These are phyloP conservation scores for Lichtheimia hyalospora DNA, from an alignment of 371 early-diverging fungal genomes.

Conservation along the genomic window DNA sequence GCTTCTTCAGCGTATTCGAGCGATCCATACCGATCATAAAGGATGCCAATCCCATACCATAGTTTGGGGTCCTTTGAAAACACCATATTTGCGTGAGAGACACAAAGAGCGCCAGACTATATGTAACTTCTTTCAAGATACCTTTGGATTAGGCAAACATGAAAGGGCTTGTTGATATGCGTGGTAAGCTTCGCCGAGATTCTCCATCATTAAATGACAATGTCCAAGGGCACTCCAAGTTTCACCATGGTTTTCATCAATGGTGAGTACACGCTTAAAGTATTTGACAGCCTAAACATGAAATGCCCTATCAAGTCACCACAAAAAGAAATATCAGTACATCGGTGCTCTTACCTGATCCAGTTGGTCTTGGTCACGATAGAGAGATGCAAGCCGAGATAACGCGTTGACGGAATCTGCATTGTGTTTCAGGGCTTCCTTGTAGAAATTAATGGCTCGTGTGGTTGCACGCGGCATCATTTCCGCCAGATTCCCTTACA, in stretches of 20 bases:
- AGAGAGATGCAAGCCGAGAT: constrained; percentile 69
- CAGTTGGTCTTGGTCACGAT: constrained; percentile 63
- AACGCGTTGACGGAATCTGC: constrained; percentile 81
- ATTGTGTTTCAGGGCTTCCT: constrained; percentile 84
- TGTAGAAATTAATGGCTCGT: constrained; percentile 80
- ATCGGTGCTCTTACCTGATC: constrained; percentile 37
- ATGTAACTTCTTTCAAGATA: not conserved
- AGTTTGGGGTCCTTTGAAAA: constrained; percentile 84
- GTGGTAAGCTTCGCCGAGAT: constrained; percentile 87
- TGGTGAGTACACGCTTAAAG: constrained; percentile 80
- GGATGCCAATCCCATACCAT: constrained; percentile 98
- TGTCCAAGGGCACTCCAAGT: constrained; percentile 93
- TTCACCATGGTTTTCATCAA: constrained; percentile 84
- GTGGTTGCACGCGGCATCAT: constrained; percentile 69
- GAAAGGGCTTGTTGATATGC: constrained; percentile 94
- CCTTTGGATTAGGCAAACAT: constrained; percentile 79
- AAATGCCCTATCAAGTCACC: not conserved
- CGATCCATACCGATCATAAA: constrained; percentile 96
- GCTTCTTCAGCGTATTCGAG: constrained; percentile 98
- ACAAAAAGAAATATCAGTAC: not conserved
- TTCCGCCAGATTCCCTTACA: constrained; percentile 67
- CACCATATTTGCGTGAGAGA: not conserved
- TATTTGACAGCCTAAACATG: constrained; percentile 81
- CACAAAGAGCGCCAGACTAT: not conserved
- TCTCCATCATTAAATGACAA: constrained; percentile 92